Base-by-base conservation (phyloP, 768 basidiomycete species). In the Podaxis rugospora region DNA sequence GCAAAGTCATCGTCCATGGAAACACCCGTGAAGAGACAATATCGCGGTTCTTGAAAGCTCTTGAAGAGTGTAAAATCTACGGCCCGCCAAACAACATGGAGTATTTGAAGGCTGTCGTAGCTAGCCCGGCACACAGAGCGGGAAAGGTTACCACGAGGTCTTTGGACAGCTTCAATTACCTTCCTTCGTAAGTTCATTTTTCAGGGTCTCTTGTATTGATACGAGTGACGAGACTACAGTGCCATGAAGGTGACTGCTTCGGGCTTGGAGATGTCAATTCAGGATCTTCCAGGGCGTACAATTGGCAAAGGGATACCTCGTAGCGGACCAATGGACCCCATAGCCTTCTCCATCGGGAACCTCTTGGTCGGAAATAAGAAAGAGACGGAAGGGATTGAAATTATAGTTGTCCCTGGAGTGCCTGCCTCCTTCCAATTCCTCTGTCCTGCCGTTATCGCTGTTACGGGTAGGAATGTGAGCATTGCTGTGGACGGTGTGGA, bases 11-110 rank as follows among this genome's bases (percentile, higher is more conserved):
- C 18, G 83, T 84, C 3, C 74, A 75, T 1, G 86, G 78, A 0
- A 14, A 66, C 1, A 75, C 77, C 0, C 75, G 87, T 37, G 68
- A 74, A 3, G 76, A 81, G 55, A 82, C 84, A 0, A 68, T 83
- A 6, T 54, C 64, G 0, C 72, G 82, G 25, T 76, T 89, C 61
- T 35, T 64, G 0, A 52, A 68, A 7, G 77, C 77, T 0, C 65
- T 88, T 14, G 55, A 70, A 0, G 66, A 70, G 21, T 76, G 74
- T 37, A 73, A 77, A 62, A 75, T 89, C 0, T 71, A 73, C 13
- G 88, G 88, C 0, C 84, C 87, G 2, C 78, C 85, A 0, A 88
- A 85, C 64, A 89, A 89, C 63, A 62, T 85, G 16, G 69, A 76
- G 25, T 85, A 83, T 63, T 72, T 88, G 16, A 68, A 68, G 3